phyloP scores from a whole-genome alignment of 495 filamentous ascomycete species.

The Xeromyces bisporus region DNA sequence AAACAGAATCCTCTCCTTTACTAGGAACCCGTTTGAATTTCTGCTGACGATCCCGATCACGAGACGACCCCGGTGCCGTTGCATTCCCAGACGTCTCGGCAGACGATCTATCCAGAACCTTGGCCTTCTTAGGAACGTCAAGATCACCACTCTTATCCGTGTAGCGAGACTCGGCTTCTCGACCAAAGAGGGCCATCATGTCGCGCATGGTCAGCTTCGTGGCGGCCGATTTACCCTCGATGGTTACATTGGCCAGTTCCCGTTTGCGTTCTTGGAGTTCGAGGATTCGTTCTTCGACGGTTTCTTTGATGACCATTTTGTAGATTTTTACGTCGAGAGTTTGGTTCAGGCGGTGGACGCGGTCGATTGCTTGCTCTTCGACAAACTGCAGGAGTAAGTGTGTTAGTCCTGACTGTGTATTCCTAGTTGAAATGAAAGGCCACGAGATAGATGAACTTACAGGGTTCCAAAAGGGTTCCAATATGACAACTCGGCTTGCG shows the following conservation, averaged over 20 bases:
- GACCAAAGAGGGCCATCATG: slow-evolving; percentile 76
- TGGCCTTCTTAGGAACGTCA: slow-evolving; percentile 15
- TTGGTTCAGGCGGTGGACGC: slow-evolving; percentile 91
- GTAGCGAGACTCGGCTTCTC: slow-evolving; percentile 46
- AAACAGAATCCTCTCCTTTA: slow-evolving; percentile 23
- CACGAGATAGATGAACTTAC: slow-evolving; percentile 27
- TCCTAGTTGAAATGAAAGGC: slow-evolving; percentile 2
- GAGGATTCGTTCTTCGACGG: slow-evolving; percentile 84
- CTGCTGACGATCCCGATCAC: slow-evolving; percentile 11
- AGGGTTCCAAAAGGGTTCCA: slow-evolving; percentile 98
- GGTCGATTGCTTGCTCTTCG: slow-evolving; percentile 96
- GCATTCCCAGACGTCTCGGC: slow-evolving; percentile 6
- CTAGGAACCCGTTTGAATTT: slow-evolving; percentile 10
- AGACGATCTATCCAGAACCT: slow-evolving; percentile 11
- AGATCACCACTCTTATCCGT: slow-evolving; percentile 16
- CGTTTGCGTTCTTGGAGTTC: slow-evolving; percentile 87
- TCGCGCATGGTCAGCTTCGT: slow-evolving; percentile 83
- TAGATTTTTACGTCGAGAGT: slow-evolving; percentile 87
- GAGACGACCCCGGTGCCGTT: slow-evolving; percentile 3
- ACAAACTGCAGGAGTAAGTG: slow-evolving; percentile 45
- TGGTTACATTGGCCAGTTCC: slow-evolving; percentile 64
- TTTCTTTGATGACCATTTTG: slow-evolving; percentile 67
- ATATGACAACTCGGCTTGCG: slow-evolving; percentile 78
- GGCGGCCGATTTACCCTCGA: slow-evolving; percentile 60
- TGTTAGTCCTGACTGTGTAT: slow-evolving; percentile 5